phyloP scores from a whole-genome alignment of 768 basidiomycete species.

The Rhizopogon salebrosus region DNA sequence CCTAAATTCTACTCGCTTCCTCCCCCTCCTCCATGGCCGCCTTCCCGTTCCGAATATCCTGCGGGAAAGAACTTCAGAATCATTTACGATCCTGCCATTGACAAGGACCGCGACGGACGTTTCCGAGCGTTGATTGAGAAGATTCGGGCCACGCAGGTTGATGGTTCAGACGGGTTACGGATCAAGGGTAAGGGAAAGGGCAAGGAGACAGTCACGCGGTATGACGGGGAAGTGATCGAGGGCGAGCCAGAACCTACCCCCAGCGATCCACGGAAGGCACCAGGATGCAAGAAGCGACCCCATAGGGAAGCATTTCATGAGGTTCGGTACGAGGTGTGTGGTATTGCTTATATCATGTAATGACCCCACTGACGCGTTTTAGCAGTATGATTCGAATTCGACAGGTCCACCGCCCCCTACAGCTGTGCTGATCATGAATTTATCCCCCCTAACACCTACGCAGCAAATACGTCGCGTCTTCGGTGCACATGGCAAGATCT shows the following conservation, averaged over 20 bases:
- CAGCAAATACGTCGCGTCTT: constrained; percentile 65
- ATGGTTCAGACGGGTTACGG: constrained; percentile 32
- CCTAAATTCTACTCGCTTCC: constrained; percentile 36
- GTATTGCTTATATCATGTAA: constrained; percentile 2
- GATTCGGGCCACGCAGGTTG: constrained; percentile 29
- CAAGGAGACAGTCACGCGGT: constrained; percentile 49
- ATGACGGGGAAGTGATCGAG: constrained; percentile 50
- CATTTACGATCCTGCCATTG: constrained; percentile 55
- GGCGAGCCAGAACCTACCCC: constrained; percentile 36
- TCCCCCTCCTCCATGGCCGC: constrained; percentile 50
- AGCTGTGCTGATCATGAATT: constrained; percentile 64
- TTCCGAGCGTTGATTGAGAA: constrained; percentile 37
- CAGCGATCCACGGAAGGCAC: constrained; percentile 51
- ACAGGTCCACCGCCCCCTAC: constrained; percentile 68
- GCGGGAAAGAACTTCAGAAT: constrained; percentile 51
- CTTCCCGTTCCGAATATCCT: constrained; percentile 45
- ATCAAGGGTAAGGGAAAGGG: constrained; percentile 63
- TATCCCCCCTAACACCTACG: constrained; percentile 69
- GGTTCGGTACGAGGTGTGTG: constrained; percentile 52
- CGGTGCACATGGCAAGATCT: constrained; percentile 51
- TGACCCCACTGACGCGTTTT: constrained; percentile 1
- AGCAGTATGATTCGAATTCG: constrained; percentile 73
- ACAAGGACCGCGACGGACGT: constrained; percentile 38
- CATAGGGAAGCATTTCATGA: constrained; percentile 37
- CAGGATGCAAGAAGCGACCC: constrained; percentile 29